These are phyloP conservation scores for Brettanomyces bruxellensis DNA, from an alignment of 805 yeast species.

Conservation along the genomic window DNA sequence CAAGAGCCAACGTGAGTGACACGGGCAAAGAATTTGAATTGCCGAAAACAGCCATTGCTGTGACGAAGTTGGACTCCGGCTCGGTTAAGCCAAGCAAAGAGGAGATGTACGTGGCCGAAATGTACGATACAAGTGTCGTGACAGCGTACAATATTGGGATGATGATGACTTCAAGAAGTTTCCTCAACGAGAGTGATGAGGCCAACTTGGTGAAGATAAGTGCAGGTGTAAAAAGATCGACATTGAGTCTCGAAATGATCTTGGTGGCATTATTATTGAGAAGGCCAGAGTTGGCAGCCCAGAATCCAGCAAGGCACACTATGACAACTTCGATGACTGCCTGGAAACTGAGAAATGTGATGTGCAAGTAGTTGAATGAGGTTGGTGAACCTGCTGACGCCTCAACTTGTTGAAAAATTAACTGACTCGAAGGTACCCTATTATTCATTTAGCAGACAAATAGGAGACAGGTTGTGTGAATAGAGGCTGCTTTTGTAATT, in stretches of 20 bases:
- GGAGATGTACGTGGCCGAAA: constrained; percentile 51
- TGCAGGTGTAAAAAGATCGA: constrained; percentile 91
- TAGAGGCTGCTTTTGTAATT: too few species aligned
- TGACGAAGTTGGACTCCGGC: constrained; percentile 81
- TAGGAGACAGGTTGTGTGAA: too few species aligned
- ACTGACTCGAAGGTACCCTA: too few species aligned
- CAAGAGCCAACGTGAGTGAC: constrained; percentile 71
- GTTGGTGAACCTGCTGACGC: neutral
- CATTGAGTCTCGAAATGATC: constrained; percentile 67
- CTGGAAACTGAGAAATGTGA: constrained; percentile 70
- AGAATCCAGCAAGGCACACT: constrained; percentile 77
- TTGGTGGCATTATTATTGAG: constrained; percentile 70
- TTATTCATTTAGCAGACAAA: too few species aligned
- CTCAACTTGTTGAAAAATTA: neutral
- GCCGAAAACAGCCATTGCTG: constrained; percentile 96
- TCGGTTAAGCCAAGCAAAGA: constrained; percentile 48
- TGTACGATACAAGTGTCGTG: constrained; percentile 67
- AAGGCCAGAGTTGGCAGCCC: constrained; percentile 69
- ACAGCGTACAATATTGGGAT: constrained; percentile 81
- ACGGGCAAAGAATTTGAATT: constrained; percentile 94
- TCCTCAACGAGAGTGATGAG: constrained; percentile 58
- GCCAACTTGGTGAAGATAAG: constrained; percentile 79
- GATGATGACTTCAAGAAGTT: constrained; percentile 69
- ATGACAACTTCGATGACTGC: constrained; percentile 87
- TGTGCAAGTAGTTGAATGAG: constrained; percentile 12